Evolutionary conservation across 2,329 filamentous ascomycete species (phyloP).

Genomic region (Aspergillus sp.): DNA sequence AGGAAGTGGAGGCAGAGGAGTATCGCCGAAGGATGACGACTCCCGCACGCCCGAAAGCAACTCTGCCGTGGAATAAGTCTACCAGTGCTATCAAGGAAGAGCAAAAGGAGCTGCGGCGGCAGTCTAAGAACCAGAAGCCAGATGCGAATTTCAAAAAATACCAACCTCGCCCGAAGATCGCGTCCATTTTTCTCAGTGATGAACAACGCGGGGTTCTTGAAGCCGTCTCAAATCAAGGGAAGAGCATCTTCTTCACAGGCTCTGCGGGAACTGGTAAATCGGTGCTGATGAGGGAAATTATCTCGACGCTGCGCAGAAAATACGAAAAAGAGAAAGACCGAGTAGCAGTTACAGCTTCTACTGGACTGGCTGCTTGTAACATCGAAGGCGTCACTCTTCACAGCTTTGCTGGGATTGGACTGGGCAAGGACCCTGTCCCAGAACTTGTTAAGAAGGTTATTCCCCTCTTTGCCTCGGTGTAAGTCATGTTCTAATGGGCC

Average conservation of each 20-base stretch:
- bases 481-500: conserved; percentile 8
- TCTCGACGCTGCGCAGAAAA: conserved; percentile 67
- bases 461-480: background rate
- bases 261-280: conserved; percentile 96
- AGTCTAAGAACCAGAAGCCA: conserved; percentile 44
- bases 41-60: conserved; percentile 34
- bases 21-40: conserved; percentile 10
- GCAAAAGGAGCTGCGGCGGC: conserved; percentile 61
- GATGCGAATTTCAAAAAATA: conserved; percentile 32
- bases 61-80: conserved; percentile 61
- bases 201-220: conserved; percentile 80
- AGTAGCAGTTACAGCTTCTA: conserved; percentile 89
- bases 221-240: conserved; percentile 66
- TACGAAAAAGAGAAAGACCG: conserved; percentile 67
- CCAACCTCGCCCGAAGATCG: conserved; percentile 28
- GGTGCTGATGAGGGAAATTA: conserved; percentile 87
- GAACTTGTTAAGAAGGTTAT: conserved; percentile 67
- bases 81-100: conserved; percentile 67
- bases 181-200: conserved; percentile 63
- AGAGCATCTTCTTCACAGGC: conserved; percentile 96
- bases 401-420: conserved; percentile 88
- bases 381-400: conserved; percentile 93
- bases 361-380: conserved; percentile 90
- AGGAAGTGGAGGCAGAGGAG: conserved; percentile 10
- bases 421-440: conserved; percentile 79